Base-by-base conservation (phyloP, 2,329 filamentous ascomycete species). In the Ophiostoma fasciatum region DNA sequence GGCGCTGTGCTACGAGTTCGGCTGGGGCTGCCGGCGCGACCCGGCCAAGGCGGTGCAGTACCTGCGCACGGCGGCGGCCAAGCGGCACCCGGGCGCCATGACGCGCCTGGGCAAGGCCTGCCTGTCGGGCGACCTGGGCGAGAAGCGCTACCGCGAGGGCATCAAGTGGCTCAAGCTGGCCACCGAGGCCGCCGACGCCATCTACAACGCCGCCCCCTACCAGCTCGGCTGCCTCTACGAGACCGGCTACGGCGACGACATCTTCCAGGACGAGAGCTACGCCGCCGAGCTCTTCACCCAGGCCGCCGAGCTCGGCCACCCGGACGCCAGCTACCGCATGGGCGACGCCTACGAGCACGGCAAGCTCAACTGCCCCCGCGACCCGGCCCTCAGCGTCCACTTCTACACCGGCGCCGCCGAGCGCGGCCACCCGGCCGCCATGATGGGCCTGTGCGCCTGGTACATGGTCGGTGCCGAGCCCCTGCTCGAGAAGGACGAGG, bases 381-480 rank as follows among this genome's bases (percentile, higher is more conserved):
- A 98, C 54, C 84, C 90, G 2, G 84, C 87, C 2, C 64, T 98
- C 36, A 94, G 85, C 45, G 85, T 98, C 9, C 90, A 98, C 56
- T 98, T 94, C 53, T 98, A 98, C 61, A 98, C 88, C 1, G 79
- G 78, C 19, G 88, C 90, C 11, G 90, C 90, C 3, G 82, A 93
- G 50, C 68, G 71, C 31, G 84, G 83, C 1, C 81, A 94, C 50
- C 68, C 85, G 0, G 71, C 76, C 32, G 88, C 85, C 32, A 96
- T 96, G 85, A 94, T 98, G 87, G 88, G 88, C 5, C 66, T 98
- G 8, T 98, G 90, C 58, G 90, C 90, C 10, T 98, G 90, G 90
- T 98, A 96, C 56, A 81, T 96, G 68, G 81, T 96, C 28, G 90
- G 90, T 10, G 90, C 90, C 2, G 81, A 87, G 46, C 85, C 87